Conservation (phyloP, 2,329 filamentous ascomycete genomes). For the Aspergillus puulaauensis region DNA sequence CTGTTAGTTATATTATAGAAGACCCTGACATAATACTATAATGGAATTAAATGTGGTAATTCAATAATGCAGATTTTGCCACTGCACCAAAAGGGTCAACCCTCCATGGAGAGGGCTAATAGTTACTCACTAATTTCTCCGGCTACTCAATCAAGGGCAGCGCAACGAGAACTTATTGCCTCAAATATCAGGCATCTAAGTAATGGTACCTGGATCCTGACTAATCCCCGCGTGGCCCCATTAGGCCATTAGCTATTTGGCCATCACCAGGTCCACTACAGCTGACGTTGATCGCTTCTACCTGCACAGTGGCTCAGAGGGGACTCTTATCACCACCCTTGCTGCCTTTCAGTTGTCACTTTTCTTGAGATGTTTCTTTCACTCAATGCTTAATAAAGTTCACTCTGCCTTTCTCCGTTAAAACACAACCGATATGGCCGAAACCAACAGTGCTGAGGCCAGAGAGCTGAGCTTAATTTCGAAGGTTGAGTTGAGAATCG, state of each 20-base stretch:
- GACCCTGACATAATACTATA: neutral
- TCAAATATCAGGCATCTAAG: neutral
- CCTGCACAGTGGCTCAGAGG: constrained; percentile 3
- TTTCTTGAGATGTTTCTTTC: neutral
- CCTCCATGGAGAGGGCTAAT: no score
- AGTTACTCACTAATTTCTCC: no score
- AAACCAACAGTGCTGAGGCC: constrained; percentile 44
- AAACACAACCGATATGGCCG: constrained; percentile 29
- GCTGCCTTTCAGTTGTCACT: neutral
- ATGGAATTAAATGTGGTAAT: neutral
- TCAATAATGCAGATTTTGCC: neutral
- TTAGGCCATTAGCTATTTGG: neutral
- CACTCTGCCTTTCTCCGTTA: neutral
- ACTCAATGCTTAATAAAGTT: constrained; percentile 11
- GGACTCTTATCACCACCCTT: neutral
- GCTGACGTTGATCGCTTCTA: constrained; percentile 19
- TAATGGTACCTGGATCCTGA: constrained; percentile 9
- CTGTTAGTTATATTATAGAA: neutral
- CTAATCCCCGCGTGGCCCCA: constrained; percentile 14
- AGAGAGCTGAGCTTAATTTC: constrained; percentile 79
- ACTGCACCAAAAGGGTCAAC: no score
- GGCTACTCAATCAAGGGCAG: neutral
- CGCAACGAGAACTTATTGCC: neutral
- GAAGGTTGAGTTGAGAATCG: constrained; percentile 82
- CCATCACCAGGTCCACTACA: neutral